A percentile compares a stretch with the other conserved stretches of the same genome.
phyloP scores from a whole-genome alignment of 2,329 filamentous ascomycete genomes.

The Thielaviopsis musarum region DNA sequence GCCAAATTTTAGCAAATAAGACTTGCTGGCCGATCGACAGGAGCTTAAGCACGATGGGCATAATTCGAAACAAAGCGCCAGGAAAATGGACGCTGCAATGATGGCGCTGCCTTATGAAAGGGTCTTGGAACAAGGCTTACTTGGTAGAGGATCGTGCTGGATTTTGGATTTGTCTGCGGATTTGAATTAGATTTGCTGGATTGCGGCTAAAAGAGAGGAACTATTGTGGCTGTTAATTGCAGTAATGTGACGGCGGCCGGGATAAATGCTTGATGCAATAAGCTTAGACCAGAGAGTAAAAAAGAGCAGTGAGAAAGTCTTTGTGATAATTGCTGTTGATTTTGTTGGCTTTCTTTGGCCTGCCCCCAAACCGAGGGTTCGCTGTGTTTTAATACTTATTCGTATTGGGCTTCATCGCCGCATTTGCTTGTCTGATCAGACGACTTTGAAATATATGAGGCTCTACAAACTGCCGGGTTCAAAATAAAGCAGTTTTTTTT shows the following conservation, averaged over 20 bases:
- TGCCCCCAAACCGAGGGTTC: no score
- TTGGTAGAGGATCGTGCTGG: background rate
- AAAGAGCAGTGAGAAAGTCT: background rate
- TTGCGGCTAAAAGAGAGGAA: background rate
- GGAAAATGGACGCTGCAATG: background rate
- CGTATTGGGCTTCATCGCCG: background rate
- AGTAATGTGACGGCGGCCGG: background rate
- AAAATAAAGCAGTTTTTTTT: background rate
- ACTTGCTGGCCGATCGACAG: constrained; percentile 1
- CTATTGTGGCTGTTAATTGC: background rate
- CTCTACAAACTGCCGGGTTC: background rate
- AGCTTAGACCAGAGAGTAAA: background rate
- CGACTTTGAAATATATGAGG: background rate
- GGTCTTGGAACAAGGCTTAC: background rate
- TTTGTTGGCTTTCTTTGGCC: background rate
- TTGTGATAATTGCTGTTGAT: background rate
- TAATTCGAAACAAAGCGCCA: constrained; percentile 4
- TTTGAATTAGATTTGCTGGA: background rate
- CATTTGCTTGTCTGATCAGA: background rate
- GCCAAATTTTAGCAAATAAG: background rate
- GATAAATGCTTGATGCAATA: background rate
- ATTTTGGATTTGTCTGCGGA: background rate
- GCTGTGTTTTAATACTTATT: background rate
- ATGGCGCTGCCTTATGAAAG: background rate
- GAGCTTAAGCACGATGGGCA: constrained; percentile 6